Evolutionary conservation across 2,329 filamentous ascomycete genomes (phyloP).

Genomic region (Pseudopyrenochaeta lycopersici): DNA sequence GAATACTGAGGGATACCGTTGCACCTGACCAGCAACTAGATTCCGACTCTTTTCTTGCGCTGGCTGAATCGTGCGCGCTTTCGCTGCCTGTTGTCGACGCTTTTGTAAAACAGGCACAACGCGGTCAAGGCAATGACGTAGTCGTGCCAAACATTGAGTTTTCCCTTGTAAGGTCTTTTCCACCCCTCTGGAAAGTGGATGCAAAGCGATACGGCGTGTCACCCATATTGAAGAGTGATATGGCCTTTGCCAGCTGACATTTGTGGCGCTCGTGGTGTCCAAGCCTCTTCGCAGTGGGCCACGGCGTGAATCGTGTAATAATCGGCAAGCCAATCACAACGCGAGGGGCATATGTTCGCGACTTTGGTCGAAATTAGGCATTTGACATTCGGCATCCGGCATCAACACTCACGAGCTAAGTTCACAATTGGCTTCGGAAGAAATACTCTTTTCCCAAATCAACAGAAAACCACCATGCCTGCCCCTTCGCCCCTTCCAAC

Average conservation of each 20-base stretch:
- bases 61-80: not conserved
- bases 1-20: not conserved
- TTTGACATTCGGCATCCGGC: not conserved
- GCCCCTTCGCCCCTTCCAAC: conserved; percentile 43
- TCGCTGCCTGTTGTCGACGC: not conserved
- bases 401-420: not conserved
- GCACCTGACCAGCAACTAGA: not conserved
- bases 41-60: not conserved
- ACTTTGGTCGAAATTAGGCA: not conserved
- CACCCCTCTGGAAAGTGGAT: too few species aligned
- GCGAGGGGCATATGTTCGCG: not conserved
- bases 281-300: not conserved
- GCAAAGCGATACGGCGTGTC: not conserved
- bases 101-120: not conserved
- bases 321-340: conserved; percentile 12
- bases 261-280: conserved; percentile 3
- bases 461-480: conserved; percentile 28
- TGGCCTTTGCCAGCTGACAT: not conserved
- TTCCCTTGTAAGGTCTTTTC: too few species aligned
- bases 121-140: not conserved
- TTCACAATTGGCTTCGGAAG: not conserved
- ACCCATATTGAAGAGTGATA: conserved; percentile 1
- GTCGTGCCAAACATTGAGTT: too few species aligned
- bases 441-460: not conserved
- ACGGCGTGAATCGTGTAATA: conserved; percentile 23